Evolutionary conservation across 106 monocot genomes (phyloP), one percentile per base, ranked within the genome.

Genomic region (Dendrobium chrysotoxum): DNA sequence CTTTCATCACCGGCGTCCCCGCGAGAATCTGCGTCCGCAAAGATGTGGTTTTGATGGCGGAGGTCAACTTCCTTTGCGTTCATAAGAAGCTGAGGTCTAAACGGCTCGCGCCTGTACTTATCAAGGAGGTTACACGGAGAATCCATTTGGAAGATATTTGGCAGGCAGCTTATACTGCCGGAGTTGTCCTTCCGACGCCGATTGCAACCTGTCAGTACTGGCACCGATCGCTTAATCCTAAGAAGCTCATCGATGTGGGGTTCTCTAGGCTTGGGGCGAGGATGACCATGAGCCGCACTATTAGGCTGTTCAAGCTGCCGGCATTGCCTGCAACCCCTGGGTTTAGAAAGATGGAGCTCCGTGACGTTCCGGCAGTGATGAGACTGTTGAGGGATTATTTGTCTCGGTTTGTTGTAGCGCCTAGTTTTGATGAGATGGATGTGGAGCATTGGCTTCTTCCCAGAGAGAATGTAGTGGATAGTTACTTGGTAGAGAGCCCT

Each of bases 361-460:
- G 94, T 31, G 94, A 95, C 70, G 88, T 90, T 17, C 90, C 88
- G 1, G 85, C 88, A 0, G 94, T 95, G n/a, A 92, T 91, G 1
- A 78, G 91, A 78, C 85, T 95, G 38, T 81, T 95, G 53, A 83
- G 88, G 64, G 82, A 64, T 45, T 90, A 95, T 64, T 72, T 95
- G 66, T 66, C 80, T 20, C 83, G 81, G 77, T 92, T 95, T 54
- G 86, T 25, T 0, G 91, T 92, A 0, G 91, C 91, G 0, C 91
- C 94, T 4, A 88, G 85, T 45, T 88, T 92, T 13, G 87, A 92
- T 78, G 91, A 95, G 80, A 65, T 82, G 76, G 94, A 92, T 78
- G 94, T 95, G 18, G 88, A 88, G 81, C 92, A 95, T 39, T 95
- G 94, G 94, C 79, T 95, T 64, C 88, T 95, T 3, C 94, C 94